A percentile compares a stretch with the other conserved stretches of the same genome.
These are phyloP conservation scores for Melanomma pulvis-pyrius DNA, from an alignment of 495 filamentous ascomycete species.

Conservation along the genomic window DNA sequence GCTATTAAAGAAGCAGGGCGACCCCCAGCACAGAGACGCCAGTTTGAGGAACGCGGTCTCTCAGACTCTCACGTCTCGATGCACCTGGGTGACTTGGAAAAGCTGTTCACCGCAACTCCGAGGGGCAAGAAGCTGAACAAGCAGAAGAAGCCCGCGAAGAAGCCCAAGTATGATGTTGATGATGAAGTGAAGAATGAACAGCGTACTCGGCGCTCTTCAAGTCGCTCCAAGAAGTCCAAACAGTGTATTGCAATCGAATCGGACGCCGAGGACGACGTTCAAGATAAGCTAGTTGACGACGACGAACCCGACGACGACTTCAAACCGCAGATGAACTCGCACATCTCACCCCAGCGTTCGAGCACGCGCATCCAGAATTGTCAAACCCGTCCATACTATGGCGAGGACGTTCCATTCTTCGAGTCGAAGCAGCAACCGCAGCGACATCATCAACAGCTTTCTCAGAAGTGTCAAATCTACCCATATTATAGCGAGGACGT, in stretches of 20 bases:
- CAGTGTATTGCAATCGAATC: neutral
- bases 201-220: neutral
- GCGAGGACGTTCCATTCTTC: neutral
- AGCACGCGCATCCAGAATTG: neutral
- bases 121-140: conserved; percentile 4
- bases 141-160: conserved; percentile 17
- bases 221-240: neutral
- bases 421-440: neutral
- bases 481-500: neutral
- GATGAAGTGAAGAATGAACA: conserved; percentile 1
- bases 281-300: neutral
- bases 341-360: neutral
- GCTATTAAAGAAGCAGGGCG: conserved; percentile 12
- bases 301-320: neutral
- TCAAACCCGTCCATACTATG: neutral
- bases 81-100: conserved; percentile 31
- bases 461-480: neutral
- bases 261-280: neutral
- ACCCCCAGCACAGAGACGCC: conserved; percentile 26
- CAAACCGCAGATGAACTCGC: neutral
- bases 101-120: conserved; percentile 8
- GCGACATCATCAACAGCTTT: neutral
- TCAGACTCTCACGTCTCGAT: conserved; percentile 19
- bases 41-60: conserved; percentile 26
- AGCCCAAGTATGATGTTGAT: neutral